A percentile compares a stretch with the other conserved stretches of the same genome.
These are phyloP conservation scores for Eutrema japonicum DNA, from an alignment of 345 rosid genomes.

Conservation along the genomic window DNA sequence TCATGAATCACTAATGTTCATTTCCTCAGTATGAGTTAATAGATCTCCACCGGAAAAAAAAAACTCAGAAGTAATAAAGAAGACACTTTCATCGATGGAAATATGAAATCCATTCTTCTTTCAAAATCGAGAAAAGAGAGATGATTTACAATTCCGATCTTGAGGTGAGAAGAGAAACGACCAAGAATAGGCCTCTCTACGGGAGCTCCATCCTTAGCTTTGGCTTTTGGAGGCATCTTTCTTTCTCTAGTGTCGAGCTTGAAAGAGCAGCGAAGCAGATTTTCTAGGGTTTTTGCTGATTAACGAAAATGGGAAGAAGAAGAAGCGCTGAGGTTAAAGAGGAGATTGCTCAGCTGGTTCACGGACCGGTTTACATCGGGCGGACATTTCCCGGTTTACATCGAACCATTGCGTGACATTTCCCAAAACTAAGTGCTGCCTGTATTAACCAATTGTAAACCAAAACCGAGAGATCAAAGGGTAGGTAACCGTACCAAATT, in stretches of 20 bases:
- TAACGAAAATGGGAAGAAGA: neutral
- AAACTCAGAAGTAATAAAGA: slow-evolving; percentile 1
- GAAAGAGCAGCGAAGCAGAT: slow-evolving; percentile 11
- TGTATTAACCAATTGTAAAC: neutral
- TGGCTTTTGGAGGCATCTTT: slow-evolving; percentile 93
- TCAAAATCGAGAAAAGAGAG: neutral
- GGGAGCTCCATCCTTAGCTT: slow-evolving; percentile 89
- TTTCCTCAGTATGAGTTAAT: slow-evolving; percentile 6
- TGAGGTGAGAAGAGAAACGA: slow-evolving; percentile 98
- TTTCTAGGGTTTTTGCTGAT: slow-evolving; percentile 52
- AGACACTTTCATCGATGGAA: slow-evolving; percentile 9
- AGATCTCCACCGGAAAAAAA: slow-evolving; percentile 2
- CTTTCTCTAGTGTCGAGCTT: slow-evolving; percentile 12
- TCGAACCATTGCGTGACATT: neutral
- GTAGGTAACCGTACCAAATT: neutral
- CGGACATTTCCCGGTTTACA: slow-evolving; percentile 34
- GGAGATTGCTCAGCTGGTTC: slow-evolving; percentile 27
- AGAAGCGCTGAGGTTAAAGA: slow-evolving; percentile 28
- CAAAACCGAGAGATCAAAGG: too few species aligned
- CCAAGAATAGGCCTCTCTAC: slow-evolving; percentile 93
- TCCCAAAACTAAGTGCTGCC: neutral
- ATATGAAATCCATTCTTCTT: slow-evolving; percentile 6
- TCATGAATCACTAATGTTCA: slow-evolving; percentile 12
- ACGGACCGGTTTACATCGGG: slow-evolving; percentile 17
- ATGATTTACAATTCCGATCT: slow-evolving; percentile 84